phyloP scores from a whole-genome alignment of 768 basidiomycete genomes.

The Lactarius akahatsu region DNA sequence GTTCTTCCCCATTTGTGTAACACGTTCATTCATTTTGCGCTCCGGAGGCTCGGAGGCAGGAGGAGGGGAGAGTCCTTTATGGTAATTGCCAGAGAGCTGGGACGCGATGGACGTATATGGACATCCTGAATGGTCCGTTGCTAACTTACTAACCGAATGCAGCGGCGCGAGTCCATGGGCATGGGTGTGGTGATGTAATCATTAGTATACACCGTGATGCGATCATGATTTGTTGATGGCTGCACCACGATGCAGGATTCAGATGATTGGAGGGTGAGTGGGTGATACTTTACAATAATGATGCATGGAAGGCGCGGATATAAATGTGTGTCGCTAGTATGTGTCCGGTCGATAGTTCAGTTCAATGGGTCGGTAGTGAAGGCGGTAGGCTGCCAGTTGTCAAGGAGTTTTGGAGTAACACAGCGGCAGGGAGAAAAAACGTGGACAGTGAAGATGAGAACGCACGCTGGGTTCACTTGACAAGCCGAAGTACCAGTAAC shows the following conservation, averaged over 20 bases:
- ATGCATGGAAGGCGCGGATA: neutral
- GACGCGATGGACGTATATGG: neutral
- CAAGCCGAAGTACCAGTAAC: neutral
- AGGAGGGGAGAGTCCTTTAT: neutral
- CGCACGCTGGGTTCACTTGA: neutral
- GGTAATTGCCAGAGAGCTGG: neutral
- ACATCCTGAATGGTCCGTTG: neutral
- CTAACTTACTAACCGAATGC: neutral
- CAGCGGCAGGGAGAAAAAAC: neutral
- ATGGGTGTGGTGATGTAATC: neutral
- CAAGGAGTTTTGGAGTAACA: neutral
- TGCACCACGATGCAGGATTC: neutral
- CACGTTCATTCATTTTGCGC: neutral
- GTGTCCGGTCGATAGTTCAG: neutral
- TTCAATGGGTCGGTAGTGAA: neutral
- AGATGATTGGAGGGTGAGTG: neutral
- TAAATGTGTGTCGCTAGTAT: neutral
- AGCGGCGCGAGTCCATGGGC: neutral
- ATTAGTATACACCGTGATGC: neutral
- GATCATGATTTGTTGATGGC: neutral
- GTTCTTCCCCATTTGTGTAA: neutral
- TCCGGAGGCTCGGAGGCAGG: neutral
- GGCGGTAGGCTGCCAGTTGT: neutral
- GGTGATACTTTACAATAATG: neutral
- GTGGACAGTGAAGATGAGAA: neutral